A percentile compares a stretch with the other conserved stretches of the same genome.
Conservation (phyloP, 192 early-diverging fungal species). For the Umbelopsis vinacea region DNA sequence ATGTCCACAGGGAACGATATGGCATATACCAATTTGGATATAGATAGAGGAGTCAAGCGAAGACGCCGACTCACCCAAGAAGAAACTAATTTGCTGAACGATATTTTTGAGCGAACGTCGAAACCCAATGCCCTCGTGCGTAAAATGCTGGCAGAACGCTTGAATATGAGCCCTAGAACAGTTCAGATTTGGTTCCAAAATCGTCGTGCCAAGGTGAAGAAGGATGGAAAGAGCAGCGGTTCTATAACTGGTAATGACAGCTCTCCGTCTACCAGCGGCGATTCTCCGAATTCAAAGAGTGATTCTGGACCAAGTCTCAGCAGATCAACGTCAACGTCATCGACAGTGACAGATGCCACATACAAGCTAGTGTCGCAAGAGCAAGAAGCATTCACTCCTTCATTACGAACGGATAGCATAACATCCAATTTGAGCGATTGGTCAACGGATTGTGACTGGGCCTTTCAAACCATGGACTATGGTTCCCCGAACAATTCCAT, state of each 20-base stretch:
- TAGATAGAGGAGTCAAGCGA: conserved; percentile 10
- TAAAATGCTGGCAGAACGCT: conserved; percentile 63
- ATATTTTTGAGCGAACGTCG: conserved; percentile 41
- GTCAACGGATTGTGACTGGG: conserved; percentile 12
- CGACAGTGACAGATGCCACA: background rate
- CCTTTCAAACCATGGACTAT: background rate
- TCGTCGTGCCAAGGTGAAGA: conserved; percentile 78
- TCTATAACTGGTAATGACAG: conserved; percentile 5
- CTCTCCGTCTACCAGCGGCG: background rate
- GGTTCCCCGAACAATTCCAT: background rate
- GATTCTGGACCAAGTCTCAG: conserved; percentile 2
- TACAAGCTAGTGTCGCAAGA: conserved; percentile 11
- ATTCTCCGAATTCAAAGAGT: conserved; percentile 4
- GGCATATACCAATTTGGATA: conserved; percentile 10
- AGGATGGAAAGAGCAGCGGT: background rate
- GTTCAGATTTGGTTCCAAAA: conserved; percentile 92
- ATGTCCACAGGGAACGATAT: conserved; percentile 6
- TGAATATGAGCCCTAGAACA: conserved; percentile 72
- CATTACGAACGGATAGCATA: background rate
- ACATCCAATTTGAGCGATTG: background rate
- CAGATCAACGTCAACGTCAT: background rate
- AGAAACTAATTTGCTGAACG: conserved; percentile 66
- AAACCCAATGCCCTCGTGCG: conserved; percentile 70
- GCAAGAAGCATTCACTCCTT: conserved; percentile 8
- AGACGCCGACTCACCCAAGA: conserved; percentile 49